Percentiles rank a stretch among this genome's conserved stretches.
phyloP scores from a whole-genome alignment of 192 early-diverging fungal species.

The Rhizoclosmatium sp. region DNA sequence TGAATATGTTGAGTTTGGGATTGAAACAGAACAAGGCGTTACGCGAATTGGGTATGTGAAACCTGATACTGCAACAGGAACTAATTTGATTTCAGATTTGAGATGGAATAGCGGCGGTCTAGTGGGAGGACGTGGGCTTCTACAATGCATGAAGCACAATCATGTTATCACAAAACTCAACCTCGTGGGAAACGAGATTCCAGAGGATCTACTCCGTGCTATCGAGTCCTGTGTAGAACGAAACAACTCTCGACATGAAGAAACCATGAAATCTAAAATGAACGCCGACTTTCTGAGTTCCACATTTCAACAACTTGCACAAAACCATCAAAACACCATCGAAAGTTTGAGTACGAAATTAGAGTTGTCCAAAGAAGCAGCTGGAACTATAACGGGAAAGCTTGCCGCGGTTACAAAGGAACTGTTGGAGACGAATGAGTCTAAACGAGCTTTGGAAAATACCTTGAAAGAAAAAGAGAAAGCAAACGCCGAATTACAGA shows the following conservation, averaged over 20 bases:
- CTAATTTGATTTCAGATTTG: constrained; percentile 45
- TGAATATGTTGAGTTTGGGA: constrained; percentile 49
- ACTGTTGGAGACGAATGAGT: constrained; percentile 42
- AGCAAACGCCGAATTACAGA: constrained; percentile 37
- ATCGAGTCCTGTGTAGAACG: constrained; percentile 49
- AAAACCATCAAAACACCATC: constrained; percentile 51
- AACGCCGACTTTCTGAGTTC: constrained; percentile 49
- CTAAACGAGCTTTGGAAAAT: constrained; percentile 38
- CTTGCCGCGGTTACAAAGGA: constrained; percentile 49
- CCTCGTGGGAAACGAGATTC: constrained; percentile 64
- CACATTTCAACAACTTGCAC: constrained; percentile 51
- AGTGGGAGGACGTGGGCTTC: constrained; percentile 56
- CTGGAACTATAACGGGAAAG: constrained; percentile 38
- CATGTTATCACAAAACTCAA: constrained; percentile 49
- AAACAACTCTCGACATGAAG: constrained; percentile 48
- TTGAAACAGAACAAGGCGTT: constrained; percentile 58
- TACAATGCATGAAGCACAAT: constrained; percentile 61
- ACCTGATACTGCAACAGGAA: neutral
- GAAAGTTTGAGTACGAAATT: constrained; percentile 45
- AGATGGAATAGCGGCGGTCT: constrained; percentile 66
- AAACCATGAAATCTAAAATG: constrained; percentile 35
- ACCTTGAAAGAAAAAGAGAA: constrained; percentile 30
- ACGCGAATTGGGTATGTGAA: constrained; percentile 48
- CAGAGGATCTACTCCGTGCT: constrained; percentile 53
- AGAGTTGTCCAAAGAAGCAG: constrained; percentile 32